Evolutionary conservation across 768 basidiomycete species (phyloP).

Genomic region (Pleurotus tuoliensis): DNA sequence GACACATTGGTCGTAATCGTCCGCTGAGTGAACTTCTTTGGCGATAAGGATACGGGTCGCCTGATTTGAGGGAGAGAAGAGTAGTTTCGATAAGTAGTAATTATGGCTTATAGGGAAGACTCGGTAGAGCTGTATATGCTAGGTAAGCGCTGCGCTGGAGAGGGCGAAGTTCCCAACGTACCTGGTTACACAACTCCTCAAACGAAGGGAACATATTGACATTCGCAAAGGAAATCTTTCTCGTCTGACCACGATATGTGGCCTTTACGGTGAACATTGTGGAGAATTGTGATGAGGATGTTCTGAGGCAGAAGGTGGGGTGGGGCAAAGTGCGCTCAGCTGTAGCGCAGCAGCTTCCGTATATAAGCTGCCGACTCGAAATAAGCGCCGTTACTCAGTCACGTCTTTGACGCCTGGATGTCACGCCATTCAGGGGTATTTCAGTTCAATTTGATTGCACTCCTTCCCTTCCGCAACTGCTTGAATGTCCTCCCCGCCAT

Average conservation of each 20-base stretch:
- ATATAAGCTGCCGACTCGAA: constrained; percentile 1
- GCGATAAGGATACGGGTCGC: constrained; percentile 58
- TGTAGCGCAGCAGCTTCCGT: constrained; percentile 5
- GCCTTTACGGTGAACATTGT: constrained; percentile 77
- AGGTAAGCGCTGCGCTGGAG: constrained; percentile 20
- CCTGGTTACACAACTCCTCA: constrained; percentile 59
- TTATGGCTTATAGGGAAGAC: constrained; percentile 60
- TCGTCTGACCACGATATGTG: constrained; percentile 67
- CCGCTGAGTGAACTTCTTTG: constrained; percentile 51
- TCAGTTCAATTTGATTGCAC: too few species aligned
- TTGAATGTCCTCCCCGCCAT: too few species aligned
- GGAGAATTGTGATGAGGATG: constrained; percentile 19
- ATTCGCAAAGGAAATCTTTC: constrained; percentile 57
- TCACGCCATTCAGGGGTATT: background rate
- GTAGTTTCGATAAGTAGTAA: constrained; percentile 62
- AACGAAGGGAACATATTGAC: constrained; percentile 58
- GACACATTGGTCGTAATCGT: constrained; percentile 54
- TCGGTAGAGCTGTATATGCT: constrained; percentile 52
- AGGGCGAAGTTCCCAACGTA: constrained; percentile 23
- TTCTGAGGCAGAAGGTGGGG: constrained; percentile 12
- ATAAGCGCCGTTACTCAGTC: constrained; percentile 3
- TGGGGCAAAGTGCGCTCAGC: background rate
- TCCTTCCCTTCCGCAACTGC: too few species aligned
- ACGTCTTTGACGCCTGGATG: background rate
- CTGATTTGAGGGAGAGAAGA: constrained; percentile 61